phyloP scores from a whole-genome alignment of 768 basidiomycete species.

The Auriscalpium orientale region DNA sequence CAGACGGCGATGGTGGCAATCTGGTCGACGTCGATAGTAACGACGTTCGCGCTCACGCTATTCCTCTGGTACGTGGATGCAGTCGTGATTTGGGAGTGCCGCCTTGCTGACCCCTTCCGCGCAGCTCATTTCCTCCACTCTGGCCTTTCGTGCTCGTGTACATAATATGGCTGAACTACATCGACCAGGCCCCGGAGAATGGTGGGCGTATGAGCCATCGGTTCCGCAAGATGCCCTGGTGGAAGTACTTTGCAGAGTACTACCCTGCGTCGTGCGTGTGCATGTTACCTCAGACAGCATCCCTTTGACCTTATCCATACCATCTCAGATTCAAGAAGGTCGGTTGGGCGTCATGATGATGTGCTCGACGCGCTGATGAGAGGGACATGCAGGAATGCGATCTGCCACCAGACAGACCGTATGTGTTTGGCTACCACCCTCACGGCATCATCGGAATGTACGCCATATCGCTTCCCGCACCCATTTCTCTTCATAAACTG shows the following conservation, averaged over 20 bases:
- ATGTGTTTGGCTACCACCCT: constrained; percentile 98
- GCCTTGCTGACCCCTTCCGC: not conserved
- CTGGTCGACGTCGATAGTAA: constrained; percentile 79
- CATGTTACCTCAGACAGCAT: not conserved
- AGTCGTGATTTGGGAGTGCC: not conserved
- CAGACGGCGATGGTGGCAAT: constrained; percentile 86
- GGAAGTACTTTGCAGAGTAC: constrained; percentile 89
- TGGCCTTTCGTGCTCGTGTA: constrained; percentile 85
- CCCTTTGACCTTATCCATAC: too few species aligned
- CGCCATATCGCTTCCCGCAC: constrained; percentile 21
- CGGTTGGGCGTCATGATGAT: constrained; percentile 4
- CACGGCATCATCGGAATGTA: constrained; percentile 99
- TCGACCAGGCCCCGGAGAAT: constrained; percentile 70
- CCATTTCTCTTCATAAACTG: not conserved
- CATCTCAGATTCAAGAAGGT: constrained; percentile 34
- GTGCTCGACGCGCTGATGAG: not conserved
- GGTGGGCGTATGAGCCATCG: constrained; percentile 68
- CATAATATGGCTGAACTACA: constrained; percentile 64
- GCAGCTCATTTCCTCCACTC: constrained; percentile 77
- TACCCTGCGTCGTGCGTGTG: constrained; percentile 79
- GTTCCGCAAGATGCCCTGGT: constrained; percentile 64
- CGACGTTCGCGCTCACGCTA: constrained; percentile 60
- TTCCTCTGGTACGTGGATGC: constrained; percentile 62
- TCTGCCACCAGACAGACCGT: constrained; percentile 84
- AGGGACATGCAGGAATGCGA: constrained; percentile 73